Base-by-base conservation (phyloP, 2,329 filamentous ascomycete genomes). In the Chaetomium strumarium region DNA sequence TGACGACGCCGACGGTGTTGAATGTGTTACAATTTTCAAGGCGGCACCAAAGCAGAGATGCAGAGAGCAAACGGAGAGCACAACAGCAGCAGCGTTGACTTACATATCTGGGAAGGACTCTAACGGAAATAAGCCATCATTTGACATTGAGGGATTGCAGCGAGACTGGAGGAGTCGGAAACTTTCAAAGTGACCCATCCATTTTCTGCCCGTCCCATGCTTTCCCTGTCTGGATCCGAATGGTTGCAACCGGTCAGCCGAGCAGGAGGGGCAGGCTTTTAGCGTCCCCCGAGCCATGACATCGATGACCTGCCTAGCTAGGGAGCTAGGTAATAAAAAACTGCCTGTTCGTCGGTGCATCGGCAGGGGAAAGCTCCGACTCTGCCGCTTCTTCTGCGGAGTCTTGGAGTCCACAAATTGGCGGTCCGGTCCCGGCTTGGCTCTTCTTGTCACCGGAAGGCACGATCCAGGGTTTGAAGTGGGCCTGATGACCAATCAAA, bases 261-360 rank as follows among this genome's bases (percentile, higher is more conserved):
- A 52, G 31, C 33, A n/a, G 44, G 24, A 16, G n/a, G 13, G 46
- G 3, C 20, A 20, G 36, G 49, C 30, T 17, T 19, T 37, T 53
- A 53, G 51, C 51, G 51, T 20, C 19, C 19, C 33, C 17, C 8
- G 4, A n/a, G n/a, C 34, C 45, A 53, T 52, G 39, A 44, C 45
- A 44, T 44, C 44, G 43, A 41, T 46, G 31, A 38, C 20, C 24
- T 39, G 36, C 45, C 45, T 29, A n/a, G 20, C 42, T 12, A 14
- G 24, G 24, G n/a, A n/a, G n/a, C n/a, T 24, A 24, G 4, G 24
- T 24, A 24, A n/a, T n/a, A n/a, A n/a, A n/a, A n/a, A 24, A 7
- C 24, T 24, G 24, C 24, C 24, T 24, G 24, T 36, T 31, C 9
- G 16, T 47, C 50, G 49, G 50, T 5, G 24, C 31, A 48, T n/a